Percentiles rank a stretch among this genome's conserved stretches.
phyloP scores from a whole-genome alignment of 2,329 filamentous ascomycete genomes.

The Aspergillus calidoustus region DNA sequence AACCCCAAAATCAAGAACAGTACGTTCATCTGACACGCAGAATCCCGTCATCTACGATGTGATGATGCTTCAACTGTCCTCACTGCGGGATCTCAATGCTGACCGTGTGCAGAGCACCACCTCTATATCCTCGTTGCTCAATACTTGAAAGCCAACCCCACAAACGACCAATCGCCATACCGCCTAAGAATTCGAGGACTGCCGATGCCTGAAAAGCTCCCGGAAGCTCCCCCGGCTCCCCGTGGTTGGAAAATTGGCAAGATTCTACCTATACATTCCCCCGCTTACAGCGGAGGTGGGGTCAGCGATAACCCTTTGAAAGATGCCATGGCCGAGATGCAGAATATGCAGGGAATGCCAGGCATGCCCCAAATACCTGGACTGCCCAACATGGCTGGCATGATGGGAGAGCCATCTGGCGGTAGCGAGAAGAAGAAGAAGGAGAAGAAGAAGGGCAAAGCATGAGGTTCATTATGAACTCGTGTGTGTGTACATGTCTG shows the following conservation, averaged over 20 bases:
- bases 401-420: conserved; percentile 51
- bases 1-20: conserved; percentile 67
- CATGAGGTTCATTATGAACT: conserved; percentile 31
- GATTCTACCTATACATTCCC: conserved; percentile 83
- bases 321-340: conserved; percentile 97
- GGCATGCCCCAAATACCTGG: conserved; percentile 46
- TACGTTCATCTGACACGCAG: conserved; percentile 43
- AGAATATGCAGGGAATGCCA: conserved; percentile 51
- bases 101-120: conserved; percentile 67
- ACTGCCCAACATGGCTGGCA: conserved; percentile 60
- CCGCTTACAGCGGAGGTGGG: conserved; percentile 88
- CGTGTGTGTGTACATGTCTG: conserved; percentile 26
- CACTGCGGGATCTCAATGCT: background rate
- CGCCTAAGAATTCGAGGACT: conserved; percentile 74
- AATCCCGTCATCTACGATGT: background rate
- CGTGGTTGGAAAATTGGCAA: conserved; percentile 88
- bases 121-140: conserved; percentile 79
- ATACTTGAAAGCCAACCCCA: conserved; percentile 78
- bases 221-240: conserved; percentile 76
- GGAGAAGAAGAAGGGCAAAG: conserved; percentile 56
- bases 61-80: background rate
- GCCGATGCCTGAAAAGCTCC: conserved; percentile 68
- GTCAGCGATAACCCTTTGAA: conserved; percentile 93
- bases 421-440: conserved; percentile 51
- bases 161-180: conserved; percentile 72